These are phyloP conservation scores for Persicaria maculosa DNA, from an alignment of 148 eudicot species.

Conservation along the genomic window DNA sequence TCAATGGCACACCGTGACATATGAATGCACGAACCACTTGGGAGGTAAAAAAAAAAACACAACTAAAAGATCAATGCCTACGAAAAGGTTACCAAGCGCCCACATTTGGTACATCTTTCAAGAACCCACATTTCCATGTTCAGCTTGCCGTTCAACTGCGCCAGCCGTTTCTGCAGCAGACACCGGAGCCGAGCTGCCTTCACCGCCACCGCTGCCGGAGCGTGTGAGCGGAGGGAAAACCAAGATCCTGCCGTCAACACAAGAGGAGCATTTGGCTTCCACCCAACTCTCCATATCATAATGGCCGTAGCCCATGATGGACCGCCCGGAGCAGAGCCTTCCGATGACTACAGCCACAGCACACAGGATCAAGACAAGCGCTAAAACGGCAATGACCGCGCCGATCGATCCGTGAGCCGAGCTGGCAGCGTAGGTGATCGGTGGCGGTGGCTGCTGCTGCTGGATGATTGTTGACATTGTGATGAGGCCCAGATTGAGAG, in stretches of 20 bases:
- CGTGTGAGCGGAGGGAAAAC: background rate
- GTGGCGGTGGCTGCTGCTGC: background rate
- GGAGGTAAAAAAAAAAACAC: background rate
- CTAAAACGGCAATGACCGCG: slow-evolving; percentile 46
- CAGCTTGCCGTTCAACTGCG: background rate
- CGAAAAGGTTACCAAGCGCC: background rate
- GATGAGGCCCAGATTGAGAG: background rate
- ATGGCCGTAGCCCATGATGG: slow-evolving; percentile 27
- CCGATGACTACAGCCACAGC: slow-evolving; percentile 27
- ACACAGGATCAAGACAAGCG: slow-evolving; percentile 30
- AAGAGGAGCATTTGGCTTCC: slow-evolving; percentile 27
- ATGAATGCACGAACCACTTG: background rate
- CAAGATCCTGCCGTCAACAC: slow-evolving; percentile 24
- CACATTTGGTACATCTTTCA: background rate
- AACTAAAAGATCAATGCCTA: background rate
- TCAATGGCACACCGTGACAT: background rate
- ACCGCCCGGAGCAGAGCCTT: slow-evolving; percentile 37
- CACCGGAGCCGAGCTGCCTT: background rate
- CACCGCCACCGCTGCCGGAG: background rate
- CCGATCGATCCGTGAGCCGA: slow-evolving; percentile 22
- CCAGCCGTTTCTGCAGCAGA: background rate
- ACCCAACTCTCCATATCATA: slow-evolving; percentile 37
- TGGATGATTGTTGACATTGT: background rate
- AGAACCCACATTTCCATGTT: slow-evolving; percentile 3
- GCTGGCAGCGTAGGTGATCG: background rate